Percentiles rank a stretch among this genome's conserved stretches.
phyloP scores from a whole-genome alignment of 2,329 filamentous ascomycete species.

The Dactylellina haptotyla region DNA sequence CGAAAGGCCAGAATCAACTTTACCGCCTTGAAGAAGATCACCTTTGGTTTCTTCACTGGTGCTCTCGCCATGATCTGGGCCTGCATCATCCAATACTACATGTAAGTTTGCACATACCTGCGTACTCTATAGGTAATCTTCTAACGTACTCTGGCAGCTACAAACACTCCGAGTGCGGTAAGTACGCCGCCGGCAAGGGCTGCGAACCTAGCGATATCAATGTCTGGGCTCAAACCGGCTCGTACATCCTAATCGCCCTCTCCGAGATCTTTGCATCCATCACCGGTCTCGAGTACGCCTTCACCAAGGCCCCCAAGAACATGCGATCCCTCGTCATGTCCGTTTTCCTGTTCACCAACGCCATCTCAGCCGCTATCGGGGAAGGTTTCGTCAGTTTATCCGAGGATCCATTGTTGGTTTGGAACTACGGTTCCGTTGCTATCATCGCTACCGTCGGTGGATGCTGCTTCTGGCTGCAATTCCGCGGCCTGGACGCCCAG shows the following conservation, averaged over 20 bases:
- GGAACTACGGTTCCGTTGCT: conserved; percentile 75
- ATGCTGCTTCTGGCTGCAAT: conserved; percentile 74
- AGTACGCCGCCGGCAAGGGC: conserved; percentile 54
- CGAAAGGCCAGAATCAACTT: conserved; percentile 41
- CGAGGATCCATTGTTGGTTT: conserved; percentile 73
- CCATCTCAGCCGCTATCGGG: conserved; percentile 75
- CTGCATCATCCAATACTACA: conserved; percentile 61
- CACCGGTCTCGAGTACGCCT: conserved; percentile 77
- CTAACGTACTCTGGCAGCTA: conserved; percentile 43
- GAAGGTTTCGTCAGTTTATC: conserved; percentile 73
- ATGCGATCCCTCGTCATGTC: conserved; percentile 78
- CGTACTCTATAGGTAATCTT: background rate
- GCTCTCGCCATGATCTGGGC: conserved; percentile 65
- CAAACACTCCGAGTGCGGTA: conserved; percentile 49
- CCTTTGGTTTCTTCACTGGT: conserved; percentile 44
- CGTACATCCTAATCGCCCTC: conserved; percentile 66
- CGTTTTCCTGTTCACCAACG: conserved; percentile 76
- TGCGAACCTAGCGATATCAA: conserved; percentile 69
- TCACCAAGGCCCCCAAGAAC: conserved; percentile 78
- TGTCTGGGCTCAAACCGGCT: conserved; percentile 69
- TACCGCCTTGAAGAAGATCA: conserved; percentile 61
- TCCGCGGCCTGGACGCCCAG: conserved; percentile 71
- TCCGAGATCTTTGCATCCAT: conserved; percentile 69
- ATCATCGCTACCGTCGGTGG: conserved; percentile 72
- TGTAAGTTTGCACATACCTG: conserved; percentile 16